phyloP scores from a whole-genome alignment of 805 yeast species.

The Ogataea dorogensis region DNA sequence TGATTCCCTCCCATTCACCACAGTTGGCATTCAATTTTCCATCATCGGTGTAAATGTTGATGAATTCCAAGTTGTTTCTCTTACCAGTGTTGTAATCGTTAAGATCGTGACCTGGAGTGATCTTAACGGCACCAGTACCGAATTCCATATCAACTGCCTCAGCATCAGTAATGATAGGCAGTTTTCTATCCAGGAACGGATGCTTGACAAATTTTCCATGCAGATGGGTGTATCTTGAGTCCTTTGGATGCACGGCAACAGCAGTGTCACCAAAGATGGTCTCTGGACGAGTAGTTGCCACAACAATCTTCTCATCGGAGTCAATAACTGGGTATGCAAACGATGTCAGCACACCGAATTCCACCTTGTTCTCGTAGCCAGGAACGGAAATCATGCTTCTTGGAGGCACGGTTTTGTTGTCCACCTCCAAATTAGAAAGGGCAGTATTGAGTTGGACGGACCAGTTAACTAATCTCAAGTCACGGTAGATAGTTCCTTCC shows the following conservation, averaged over 20 bases:
- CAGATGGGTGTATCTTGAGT: slow-evolving; percentile 85
- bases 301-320: slow-evolving; percentile 81
- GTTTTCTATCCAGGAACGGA: slow-evolving; percentile 80
- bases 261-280: slow-evolving; percentile 98
- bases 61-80: slow-evolving; percentile 83
- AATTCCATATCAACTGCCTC: slow-evolving; percentile 99
- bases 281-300: slow-evolving; percentile 99
- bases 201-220: slow-evolving; percentile 92
- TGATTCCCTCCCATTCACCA: slow-evolving; percentile 90
- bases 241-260: slow-evolving; percentile 96
- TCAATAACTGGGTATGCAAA: slow-evolving; percentile 87
- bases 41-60: slow-evolving; percentile 89
- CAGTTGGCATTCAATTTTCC: slow-evolving; percentile 88
- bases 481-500: slow-evolving; percentile 94
- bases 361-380: slow-evolving; percentile 84
- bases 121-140: slow-evolving; percentile 99
- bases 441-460: slow-evolving; percentile 93
- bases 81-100: slow-evolving; percentile 97
- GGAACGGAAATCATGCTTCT: slow-evolving; percentile 82
- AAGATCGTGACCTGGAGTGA: slow-evolving; percentile 97
- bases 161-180: slow-evolving; percentile 86
- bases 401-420: slow-evolving; percentile 83
- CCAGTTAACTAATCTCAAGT: slow-evolving; percentile 93
- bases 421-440: slow-evolving; percentile 93
- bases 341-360: slow-evolving; percentile 96